A percentile compares a stretch with the other conserved stretches of the same genome.
phyloP scores from a whole-genome alignment of 768 basidiomycete species.

The Fomitopsis serialis region DNA sequence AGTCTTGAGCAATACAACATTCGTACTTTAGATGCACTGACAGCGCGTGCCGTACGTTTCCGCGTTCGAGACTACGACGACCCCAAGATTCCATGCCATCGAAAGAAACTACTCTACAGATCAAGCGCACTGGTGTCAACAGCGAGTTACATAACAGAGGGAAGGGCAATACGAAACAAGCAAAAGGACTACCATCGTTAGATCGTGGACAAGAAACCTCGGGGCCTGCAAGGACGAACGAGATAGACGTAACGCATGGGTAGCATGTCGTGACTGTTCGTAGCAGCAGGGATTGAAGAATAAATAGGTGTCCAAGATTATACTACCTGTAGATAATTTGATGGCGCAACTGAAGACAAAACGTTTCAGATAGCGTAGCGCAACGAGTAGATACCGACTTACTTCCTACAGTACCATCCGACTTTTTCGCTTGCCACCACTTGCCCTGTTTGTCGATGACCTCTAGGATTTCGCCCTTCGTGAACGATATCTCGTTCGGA shows the following conservation, averaged over 20 bases:
- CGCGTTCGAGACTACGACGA: too few species aligned
- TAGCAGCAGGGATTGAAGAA: conserved; percentile 11
- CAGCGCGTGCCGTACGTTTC: too few species aligned
- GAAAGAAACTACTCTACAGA: background rate
- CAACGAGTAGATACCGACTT: conserved; percentile 29
- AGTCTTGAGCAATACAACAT: background rate
- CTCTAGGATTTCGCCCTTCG: conserved; percentile 88
- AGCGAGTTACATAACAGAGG: background rate
- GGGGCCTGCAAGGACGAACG: background rate
- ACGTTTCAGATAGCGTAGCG: background rate
- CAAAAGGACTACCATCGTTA: background rate
- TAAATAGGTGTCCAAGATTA: conserved; percentile 7
- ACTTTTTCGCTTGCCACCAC: conserved; percentile 87
- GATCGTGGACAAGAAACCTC: background rate
- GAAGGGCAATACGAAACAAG: background rate
- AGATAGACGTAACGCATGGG: background rate
- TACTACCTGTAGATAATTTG: conserved; percentile 81
- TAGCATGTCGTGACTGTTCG: conserved; percentile 19
- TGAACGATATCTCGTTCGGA: conserved; percentile 92
- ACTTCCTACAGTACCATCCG: conserved; percentile 77
- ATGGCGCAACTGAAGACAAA: conserved; percentile 62
- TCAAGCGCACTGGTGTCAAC: conserved; percentile 1
- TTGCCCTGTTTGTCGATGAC: conserved; percentile 90
- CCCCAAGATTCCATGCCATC: background rate
- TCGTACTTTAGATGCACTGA: background rate